Conservation (phyloP, 306 rosid genomes). For the Ziziphus jujuba region DNA sequence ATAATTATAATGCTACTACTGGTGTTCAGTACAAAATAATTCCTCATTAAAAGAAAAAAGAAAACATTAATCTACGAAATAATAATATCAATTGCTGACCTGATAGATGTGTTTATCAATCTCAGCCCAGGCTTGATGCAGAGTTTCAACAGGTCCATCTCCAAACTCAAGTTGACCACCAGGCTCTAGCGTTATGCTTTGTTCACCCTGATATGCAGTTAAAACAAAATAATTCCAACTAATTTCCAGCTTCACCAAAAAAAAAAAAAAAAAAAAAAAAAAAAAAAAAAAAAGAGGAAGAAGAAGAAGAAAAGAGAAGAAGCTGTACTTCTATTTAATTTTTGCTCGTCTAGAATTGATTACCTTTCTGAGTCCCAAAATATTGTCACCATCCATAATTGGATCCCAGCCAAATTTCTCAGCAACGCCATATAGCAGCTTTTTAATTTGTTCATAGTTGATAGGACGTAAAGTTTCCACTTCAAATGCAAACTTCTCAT, state of each 20-base stretch:
- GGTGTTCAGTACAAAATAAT: background rate
- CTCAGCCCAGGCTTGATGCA: slow-evolving; percentile 70
- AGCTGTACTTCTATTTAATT: no score
- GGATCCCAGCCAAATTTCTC: background rate
- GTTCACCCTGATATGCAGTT: slow-evolving; percentile 42
- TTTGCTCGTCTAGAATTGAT: background rate
- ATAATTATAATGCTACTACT: no score
- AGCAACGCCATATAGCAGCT: slow-evolving; percentile 43
- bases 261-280: background rate
- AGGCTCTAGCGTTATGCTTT: slow-evolving; percentile 66
- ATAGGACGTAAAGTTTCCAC: slow-evolving; percentile 49
- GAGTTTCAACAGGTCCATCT: slow-evolving; percentile 62
- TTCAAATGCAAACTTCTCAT: slow-evolving; percentile 68
- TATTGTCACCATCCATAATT: background rate
- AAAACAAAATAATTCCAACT: background rate
- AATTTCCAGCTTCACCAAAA: no score
- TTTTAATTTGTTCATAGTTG: slow-evolving; percentile 60
- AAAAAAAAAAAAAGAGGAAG: background rate
- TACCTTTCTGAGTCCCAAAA: background rate
- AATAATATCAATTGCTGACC: slow-evolving; percentile 22
- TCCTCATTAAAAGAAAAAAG: background rate
- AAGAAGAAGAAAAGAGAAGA: slow-evolving; percentile 4
- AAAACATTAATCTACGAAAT: no score
- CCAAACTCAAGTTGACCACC: slow-evolving; percentile 72
- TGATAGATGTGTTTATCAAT: slow-evolving; percentile 59